phyloP scores from a whole-genome alignment of 169 alveolate genomes.

The Amoebophrya sp. region DNA sequence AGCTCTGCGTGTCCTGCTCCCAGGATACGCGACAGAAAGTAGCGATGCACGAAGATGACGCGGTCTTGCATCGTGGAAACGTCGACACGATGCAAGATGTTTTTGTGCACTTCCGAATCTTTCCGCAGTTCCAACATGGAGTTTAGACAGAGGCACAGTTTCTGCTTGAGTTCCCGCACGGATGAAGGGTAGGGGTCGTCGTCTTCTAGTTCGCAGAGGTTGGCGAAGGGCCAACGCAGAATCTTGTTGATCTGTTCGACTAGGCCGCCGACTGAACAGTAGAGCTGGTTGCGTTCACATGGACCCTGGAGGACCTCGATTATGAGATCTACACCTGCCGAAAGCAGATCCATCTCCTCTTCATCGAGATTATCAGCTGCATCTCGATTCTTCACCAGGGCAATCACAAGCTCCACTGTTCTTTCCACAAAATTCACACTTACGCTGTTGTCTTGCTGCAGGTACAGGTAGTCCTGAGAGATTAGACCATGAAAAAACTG shows the following conservation, averaged over 20 bases:
- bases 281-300: not conserved
- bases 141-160: not conserved
- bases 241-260: not conserved
- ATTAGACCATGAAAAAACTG: too few species aligned
- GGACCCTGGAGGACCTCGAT: not conserved
- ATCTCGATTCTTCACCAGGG: not conserved
- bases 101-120: not conserved
- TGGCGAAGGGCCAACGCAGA: slow-evolving; percentile 9
- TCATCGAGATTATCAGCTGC: not conserved
- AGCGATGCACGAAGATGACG: not conserved
- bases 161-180: not conserved
- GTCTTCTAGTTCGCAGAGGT: not conserved
- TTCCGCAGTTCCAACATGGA: not conserved
- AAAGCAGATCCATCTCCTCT: not conserved
- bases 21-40: not conserved
- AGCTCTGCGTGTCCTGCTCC: not conserved
- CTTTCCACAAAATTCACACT: not conserved
- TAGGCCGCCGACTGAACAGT: not conserved
- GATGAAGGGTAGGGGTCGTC: not conserved
- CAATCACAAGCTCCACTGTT: not conserved
- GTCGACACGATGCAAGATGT: not conserved
- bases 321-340: not conserved
- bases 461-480: not conserved
- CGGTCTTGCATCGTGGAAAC: not conserved
- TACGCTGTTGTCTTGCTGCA: not conserved